Conservation (phyloP, 805 yeast genomes). For the Candida boleticola region DNA sequence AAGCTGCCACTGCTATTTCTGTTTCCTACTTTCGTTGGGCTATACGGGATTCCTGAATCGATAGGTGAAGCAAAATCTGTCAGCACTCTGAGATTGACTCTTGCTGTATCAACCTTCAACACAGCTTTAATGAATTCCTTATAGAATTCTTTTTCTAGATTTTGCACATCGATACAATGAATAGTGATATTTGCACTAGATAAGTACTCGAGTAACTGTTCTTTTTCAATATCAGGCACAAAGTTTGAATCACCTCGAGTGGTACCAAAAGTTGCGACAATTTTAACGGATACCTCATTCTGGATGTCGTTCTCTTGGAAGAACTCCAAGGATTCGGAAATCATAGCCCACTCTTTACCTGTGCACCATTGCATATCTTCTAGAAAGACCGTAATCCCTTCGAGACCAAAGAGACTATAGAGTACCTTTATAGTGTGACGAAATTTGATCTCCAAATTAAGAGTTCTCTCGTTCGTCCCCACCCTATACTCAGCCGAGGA, state of each 20-base stretch:
- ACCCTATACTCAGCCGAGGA: conserved; percentile 3
- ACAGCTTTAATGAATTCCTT: background rate
- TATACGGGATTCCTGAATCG: background rate
- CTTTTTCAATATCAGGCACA: background rate
- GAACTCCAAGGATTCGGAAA: conserved; percentile 25
- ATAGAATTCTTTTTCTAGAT: conserved; percentile 8
- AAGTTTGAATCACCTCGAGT: background rate
- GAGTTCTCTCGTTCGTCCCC: conserved; percentile 17
- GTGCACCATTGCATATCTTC: conserved; percentile 50
- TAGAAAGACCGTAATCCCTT: conserved; percentile 43
- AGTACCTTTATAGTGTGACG: conserved; percentile 42
- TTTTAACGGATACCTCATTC: conserved; percentile 9
- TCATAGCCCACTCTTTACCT: conserved; percentile 24
- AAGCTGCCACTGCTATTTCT: background rate
- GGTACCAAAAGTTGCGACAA: conserved; percentile 7
- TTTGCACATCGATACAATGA: conserved; percentile 11
- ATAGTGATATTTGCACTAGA: background rate
- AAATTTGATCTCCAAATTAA: conserved; percentile 37
- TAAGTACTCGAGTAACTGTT: background rate
- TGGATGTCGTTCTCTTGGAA: conserved; percentile 10
- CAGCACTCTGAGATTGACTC: conserved; percentile 4
- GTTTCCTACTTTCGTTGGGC: background rate
- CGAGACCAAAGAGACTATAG: conserved; percentile 37
- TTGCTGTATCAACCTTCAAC: background rate
- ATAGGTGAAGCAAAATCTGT: background rate